Percentiles rank a stretch among this genome's conserved stretches.
Conservation (phyloP, 441 rosid species). For the Lagerstroemia fauriei region DNA sequence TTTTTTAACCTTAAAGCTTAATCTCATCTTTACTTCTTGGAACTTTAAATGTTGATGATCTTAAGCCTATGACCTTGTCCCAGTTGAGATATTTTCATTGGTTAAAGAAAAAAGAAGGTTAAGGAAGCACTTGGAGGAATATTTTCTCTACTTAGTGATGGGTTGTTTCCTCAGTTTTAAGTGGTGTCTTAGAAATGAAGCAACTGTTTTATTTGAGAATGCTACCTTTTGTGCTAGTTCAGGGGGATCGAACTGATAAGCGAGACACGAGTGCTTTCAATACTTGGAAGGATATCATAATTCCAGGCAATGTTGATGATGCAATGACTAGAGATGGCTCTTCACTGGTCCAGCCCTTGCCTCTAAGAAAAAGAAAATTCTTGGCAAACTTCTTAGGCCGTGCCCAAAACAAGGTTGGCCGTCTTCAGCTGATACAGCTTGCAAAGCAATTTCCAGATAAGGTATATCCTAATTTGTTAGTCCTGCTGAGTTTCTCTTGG, state of each 20-base stretch:
- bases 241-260: conserved; percentile 96
- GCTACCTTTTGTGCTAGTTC: conserved; percentile 30
- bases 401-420: conserved; percentile 83
- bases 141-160: not conserved
- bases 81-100: not conserved
- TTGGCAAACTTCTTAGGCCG: conserved; percentile 90
- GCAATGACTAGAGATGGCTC: conserved; percentile 30
- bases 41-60: not conserved
- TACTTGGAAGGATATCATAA: conserved; percentile 39
- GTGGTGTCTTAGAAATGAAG: not conserved
- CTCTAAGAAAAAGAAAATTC: conserved; percentile 69
- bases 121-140: not conserved
- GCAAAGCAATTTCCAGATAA: conserved; percentile 76
- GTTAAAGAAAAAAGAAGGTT: not conserved
- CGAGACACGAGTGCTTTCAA: conserved; percentile 66
- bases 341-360: conserved; percentile 64
- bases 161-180: not conserved
- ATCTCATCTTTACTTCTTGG: not conserved
- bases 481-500: not conserved
- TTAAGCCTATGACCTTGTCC: not conserved
- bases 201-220: not conserved
- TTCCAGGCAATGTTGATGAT: conserved; percentile 39
- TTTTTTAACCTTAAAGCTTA: not conserved
- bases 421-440: conserved; percentile 78
- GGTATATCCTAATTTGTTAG: conserved; percentile 45